phyloP scores from a whole-genome alignment of 78 protist species.

The Pigoraptor vietnamica region DNA sequence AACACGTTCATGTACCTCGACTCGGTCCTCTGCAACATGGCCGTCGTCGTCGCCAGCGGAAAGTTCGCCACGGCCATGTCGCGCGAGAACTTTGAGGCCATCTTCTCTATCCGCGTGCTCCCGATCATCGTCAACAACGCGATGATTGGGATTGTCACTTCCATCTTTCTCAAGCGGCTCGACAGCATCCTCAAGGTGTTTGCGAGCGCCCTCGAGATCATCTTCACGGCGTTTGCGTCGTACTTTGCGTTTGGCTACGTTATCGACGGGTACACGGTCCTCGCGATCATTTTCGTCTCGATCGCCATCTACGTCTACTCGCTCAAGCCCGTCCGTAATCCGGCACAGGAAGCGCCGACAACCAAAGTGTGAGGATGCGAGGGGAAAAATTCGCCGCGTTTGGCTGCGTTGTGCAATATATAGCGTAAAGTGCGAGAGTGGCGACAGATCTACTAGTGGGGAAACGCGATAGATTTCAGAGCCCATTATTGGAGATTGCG shows the following conservation, averaged over 20 bases:
- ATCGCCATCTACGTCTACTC: background rate
- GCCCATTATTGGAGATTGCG: too few relatives aligned
- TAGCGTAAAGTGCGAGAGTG: too few relatives aligned
- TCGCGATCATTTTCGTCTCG: background rate
- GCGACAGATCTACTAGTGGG: too few relatives aligned
- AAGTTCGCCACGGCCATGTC: background rate
- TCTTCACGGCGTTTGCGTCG: background rate
- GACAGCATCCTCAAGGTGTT: conserved; percentile 34
- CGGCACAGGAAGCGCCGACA: background rate
- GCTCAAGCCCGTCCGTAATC: background rate
- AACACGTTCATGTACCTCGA: conserved; percentile 39
- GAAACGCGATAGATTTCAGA: too few relatives aligned
- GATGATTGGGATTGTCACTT: conserved; percentile 41
- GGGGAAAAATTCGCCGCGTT: background rate
- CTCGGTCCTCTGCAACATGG: conserved; percentile 25
- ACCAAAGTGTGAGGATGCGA: background rate
- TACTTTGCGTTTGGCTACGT: background rate
- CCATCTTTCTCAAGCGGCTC: conserved; percentile 37
- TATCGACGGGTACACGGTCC: background rate
- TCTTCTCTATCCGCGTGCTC: background rate
- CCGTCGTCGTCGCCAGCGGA: background rate
- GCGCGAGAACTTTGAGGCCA: background rate
- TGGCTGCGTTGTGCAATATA: too few relatives aligned
- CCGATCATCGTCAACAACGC: conserved; percentile 21
- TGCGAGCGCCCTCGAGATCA: conserved; percentile 37